These are phyloP conservation scores for Aspergillus sp. DNA, from an alignment of 2,329 filamentous ascomycete species.

Conservation along the genomic window DNA sequence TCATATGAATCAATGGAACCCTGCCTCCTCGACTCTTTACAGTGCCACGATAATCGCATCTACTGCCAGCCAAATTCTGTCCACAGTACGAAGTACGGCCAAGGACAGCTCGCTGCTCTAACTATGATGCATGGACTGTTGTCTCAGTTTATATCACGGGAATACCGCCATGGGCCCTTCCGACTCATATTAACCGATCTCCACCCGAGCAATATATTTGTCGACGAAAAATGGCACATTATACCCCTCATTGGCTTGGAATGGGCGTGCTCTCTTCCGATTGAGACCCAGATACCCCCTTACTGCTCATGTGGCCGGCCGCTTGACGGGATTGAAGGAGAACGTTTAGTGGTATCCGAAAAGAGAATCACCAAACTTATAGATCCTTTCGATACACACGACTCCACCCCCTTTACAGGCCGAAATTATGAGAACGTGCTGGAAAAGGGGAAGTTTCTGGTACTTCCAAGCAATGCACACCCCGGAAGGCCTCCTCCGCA, in stretches of 20 bases:
- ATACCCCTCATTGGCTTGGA: slow-evolving; percentile 23
- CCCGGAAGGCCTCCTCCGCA: slow-evolving; percentile 21
- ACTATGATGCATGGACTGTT: slow-evolving; percentile 25
- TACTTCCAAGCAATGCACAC: slow-evolving; percentile 25
- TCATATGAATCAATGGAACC: slow-evolving; percentile 29
- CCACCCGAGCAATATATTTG: slow-evolving; percentile 33
- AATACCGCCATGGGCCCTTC: slow-evolving; percentile 35
- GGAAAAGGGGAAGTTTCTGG: slow-evolving; percentile 25
- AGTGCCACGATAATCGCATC: slow-evolving; percentile 34
- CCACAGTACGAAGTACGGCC: slow-evolving; percentile 24
- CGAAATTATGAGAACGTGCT: slow-evolving; percentile 21
- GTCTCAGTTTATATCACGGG: slow-evolving; percentile 25
- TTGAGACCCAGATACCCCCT: slow-evolving; percentile 21
- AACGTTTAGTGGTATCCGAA: slow-evolving; percentile 11
- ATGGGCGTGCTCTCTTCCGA: slow-evolving; percentile 21
- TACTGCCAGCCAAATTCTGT: slow-evolving; percentile 34
- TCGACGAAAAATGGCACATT: slow-evolving; percentile 23
- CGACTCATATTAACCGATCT: slow-evolving; percentile 38
- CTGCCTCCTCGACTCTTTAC: slow-evolving; percentile 32
- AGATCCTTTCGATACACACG: slow-evolving; percentile 19
- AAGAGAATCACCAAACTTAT: slow-evolving; percentile 16
- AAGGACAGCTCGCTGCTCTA: slow-evolving; percentile 29
- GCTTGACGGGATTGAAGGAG: slow-evolving; percentile 10
- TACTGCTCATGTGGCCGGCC: slow-evolving; percentile 17
- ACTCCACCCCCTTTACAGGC: slow-evolving; percentile 9